Conservation (phyloP, 1,284 basidiomycete genomes). For the Irpex lacteus region DNA sequence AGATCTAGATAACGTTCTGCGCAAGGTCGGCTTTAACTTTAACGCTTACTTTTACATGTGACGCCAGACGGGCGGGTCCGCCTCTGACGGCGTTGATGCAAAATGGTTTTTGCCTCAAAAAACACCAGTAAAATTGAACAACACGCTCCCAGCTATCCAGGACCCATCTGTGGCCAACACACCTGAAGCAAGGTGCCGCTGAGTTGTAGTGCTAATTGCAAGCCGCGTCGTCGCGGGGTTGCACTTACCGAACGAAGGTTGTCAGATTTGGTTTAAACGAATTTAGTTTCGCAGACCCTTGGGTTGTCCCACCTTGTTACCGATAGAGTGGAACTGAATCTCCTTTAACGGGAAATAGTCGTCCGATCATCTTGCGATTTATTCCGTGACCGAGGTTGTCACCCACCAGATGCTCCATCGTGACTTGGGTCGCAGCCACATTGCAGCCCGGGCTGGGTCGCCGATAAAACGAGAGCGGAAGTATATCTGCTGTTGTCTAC, state of each 20-base stretch:
- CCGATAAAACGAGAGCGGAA: not conserved
- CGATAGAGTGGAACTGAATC: not conserved
- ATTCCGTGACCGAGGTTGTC: not conserved
- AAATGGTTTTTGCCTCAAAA: not conserved
- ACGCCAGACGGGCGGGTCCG: not conserved
- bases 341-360: slow-evolving; percentile 1
- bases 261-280: not conserved
- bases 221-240: slow-evolving; percentile 1
- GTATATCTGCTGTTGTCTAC: not conserved
- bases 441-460: not conserved
- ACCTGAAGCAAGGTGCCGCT: not conserved
- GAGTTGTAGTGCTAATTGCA: not conserved
- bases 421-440: not conserved
- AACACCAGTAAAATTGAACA: not conserved
- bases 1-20: slow-evolving; percentile 31
- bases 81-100: not conserved
- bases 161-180: not conserved
- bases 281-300: not conserved
- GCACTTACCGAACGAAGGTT: not conserved
- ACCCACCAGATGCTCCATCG: not conserved
- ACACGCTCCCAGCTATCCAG: not conserved
- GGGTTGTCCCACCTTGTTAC: not conserved
- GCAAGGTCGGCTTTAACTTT: slow-evolving; percentile 14
- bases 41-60: slow-evolving; percentile 7
- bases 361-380: not conserved